A percentile compares a stretch with the other conserved stretches of the same genome.
These are phyloP conservation scores for Paracorniculantispora psalliotae DNA, from an alignment of 2,329 filamentous ascomycete genomes.

Conservation along the genomic window DNA sequence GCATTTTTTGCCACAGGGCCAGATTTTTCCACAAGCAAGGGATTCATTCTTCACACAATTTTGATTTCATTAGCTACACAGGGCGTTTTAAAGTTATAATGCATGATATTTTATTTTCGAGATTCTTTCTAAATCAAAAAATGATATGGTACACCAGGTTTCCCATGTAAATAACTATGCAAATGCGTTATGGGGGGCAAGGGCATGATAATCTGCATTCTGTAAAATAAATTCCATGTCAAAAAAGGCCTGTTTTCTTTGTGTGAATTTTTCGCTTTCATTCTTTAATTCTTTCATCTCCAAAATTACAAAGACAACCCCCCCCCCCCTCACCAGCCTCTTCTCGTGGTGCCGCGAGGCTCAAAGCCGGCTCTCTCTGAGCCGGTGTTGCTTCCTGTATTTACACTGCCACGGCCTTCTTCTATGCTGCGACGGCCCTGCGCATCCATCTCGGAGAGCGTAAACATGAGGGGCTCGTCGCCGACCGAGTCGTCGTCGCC, in stretches of 20 bases:
- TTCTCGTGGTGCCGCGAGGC: conserved; percentile 29
- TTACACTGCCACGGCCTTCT: conserved; percentile 37
- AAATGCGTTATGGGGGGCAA: too few species aligned
- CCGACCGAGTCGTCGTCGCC: conserved; percentile 50
- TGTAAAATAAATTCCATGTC: not conserved
- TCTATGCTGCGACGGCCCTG: conserved; percentile 55
- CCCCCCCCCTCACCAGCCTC: conserved; percentile 33
- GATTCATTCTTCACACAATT: not conserved
- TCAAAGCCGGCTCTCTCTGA: conserved; percentile 37
- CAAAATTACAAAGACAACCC: too few species aligned
- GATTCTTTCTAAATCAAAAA: not conserved
- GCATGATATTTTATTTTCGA: not conserved
- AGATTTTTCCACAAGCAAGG: not conserved
- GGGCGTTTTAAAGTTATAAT: not conserved
- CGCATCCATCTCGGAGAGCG: conserved; percentile 65
- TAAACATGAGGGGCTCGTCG: conserved; percentile 67
- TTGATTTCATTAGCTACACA: not conserved
- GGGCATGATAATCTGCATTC: not conserved
- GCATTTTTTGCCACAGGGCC: too few species aligned
- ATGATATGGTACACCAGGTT: not conserved
- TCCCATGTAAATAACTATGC: not conserved
- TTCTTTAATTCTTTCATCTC: not conserved
- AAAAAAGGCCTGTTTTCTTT: not conserved
- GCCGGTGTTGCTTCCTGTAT: conserved; percentile 30
- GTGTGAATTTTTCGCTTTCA: not conserved